phyloP scores from a whole-genome alignment of 2,329 filamentous ascomycete genomes.

The Eutypa lata region DNA sequence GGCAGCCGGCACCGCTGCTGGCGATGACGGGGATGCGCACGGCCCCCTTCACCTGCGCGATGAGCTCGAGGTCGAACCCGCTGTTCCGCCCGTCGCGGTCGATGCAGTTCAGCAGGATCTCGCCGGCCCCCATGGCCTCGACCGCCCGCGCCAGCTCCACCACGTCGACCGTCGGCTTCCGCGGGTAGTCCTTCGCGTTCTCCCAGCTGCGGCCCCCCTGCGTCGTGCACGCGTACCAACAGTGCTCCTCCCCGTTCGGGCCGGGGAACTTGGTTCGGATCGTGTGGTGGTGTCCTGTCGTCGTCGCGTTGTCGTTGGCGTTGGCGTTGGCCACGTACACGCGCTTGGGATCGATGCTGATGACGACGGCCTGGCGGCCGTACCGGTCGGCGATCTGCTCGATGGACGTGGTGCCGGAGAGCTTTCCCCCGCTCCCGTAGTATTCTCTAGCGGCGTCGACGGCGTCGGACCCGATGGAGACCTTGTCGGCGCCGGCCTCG shows the following conservation, averaged over 20 bases:
- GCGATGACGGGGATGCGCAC: constrained; percentile 93
- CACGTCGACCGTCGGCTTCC: constrained; percentile 70
- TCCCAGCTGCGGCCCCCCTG: constrained; percentile 93
- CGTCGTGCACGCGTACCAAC: constrained; percentile 98
- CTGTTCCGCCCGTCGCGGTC: constrained; percentile 93
- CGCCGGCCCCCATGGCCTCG: constrained; percentile 91
- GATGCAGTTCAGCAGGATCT: constrained; percentile 96
- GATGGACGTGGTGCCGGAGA: constrained; percentile 83
- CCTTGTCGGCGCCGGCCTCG: constrained; percentile 94
- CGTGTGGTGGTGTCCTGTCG: constrained; percentile 58
- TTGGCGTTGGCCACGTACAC: constrained; percentile 77
- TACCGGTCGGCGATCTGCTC: constrained; percentile 93
- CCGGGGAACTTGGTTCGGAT: constrained; percentile 69
- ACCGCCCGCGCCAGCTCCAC: constrained; percentile 84
- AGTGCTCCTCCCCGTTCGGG: constrained; percentile 73
- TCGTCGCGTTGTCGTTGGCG: constrained; percentile 57
- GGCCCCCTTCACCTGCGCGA: constrained; percentile 81
- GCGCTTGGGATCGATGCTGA: constrained; percentile 89
- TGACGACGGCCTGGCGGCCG: constrained; percentile 93
- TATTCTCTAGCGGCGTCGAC: constrained; percentile 92
- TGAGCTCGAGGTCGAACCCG: constrained; percentile 91
- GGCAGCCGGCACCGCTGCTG: constrained; percentile 85
- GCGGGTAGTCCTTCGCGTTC: too few species aligned
- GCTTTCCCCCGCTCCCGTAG: constrained; percentile 64
- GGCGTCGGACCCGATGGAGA: constrained; percentile 93